These are phyloP conservation scores for Coccomyxa subellipsoidea DNA, from an alignment of 163 green algal genomes.

Conservation along the genomic window DNA sequence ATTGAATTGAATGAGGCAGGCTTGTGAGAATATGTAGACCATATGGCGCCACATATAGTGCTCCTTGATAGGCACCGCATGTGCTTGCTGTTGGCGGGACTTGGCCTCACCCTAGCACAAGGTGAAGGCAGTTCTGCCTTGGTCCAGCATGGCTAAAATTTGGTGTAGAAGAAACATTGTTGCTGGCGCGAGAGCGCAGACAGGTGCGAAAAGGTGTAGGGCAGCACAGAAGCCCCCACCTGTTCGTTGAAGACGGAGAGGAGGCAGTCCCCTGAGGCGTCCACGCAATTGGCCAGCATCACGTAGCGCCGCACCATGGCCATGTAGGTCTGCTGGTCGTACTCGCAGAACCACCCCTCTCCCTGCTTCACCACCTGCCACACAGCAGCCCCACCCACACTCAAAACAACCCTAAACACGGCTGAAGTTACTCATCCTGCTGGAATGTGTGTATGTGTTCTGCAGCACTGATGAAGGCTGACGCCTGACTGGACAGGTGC, in stretches of 20 bases:
- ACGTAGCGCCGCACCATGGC: conserved; percentile 75
- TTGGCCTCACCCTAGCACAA: not conserved
- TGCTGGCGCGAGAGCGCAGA: not conserved
- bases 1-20: no score
- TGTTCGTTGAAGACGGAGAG: conserved; percentile 80
- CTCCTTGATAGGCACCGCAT: not conserved
- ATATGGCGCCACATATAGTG: no score
- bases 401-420: no score
- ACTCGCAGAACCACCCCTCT: conserved; percentile 65
- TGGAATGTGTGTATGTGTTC: no score
- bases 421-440: no score
- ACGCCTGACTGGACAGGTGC: no score
- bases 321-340: conserved; percentile 57
- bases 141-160: no score
- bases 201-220: not conserved
- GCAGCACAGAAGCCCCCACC: conserved; percentile 17
- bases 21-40: no score
- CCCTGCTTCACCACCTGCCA: conserved; percentile 55
- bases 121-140: no score
- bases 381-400: no score
- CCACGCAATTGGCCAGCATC: conserved; percentile 50
- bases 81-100: no score
- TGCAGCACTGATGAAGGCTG: no score
- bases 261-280: conserved; percentile 50
- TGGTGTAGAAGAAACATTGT: not conserved